Base-by-base conservation (phyloP, 495 filamentous ascomycete genomes). In the Extremus antarcticus region DNA sequence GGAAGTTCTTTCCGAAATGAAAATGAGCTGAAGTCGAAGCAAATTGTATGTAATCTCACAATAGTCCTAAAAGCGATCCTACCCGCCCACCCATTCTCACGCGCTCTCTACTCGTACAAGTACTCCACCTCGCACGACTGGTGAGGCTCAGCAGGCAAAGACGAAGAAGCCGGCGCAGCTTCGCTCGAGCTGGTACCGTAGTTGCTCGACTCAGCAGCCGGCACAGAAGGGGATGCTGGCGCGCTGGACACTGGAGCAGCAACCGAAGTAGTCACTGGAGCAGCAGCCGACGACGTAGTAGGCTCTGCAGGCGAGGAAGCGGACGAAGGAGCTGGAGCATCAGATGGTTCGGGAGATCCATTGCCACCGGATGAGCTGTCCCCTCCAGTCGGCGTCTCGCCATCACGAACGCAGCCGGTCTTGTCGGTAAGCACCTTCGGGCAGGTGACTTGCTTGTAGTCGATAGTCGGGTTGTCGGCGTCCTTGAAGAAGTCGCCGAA, bases 401-500 rank as follows among this genome's bases (percentile, higher is more conserved):
- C 58, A 15, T 40, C 13, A n/a, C 58, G 53, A 16, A 61, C 23
- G 29, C 78, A 81, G 22, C 75, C 74, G n/a, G 74, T 72, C 68
- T 78, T 83, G 53, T 71, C 72, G 24, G 79, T 79, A 49, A 85
- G 64, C 32, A 63, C 76, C 32, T 76, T 70, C 25, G 81, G 82
- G 71, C 82, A 85, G 32, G 78, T 70, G 23, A 84, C 76, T 65
- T 76, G 61, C 63, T 70, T 64, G 70, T 78, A 85, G 41, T 59
- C 66, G 50, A 84, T 74, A 35, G 59, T 60, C 32, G 81, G 82
- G 69, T 85, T 84, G 66, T 84, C 79, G 29, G 79, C 73, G 48
- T 73, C 73, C 56, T 66, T 50, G 66, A 84, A 83, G 78, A 79
- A 86, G 68, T 82, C 81, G 47, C 57, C 57, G 67, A 81, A 86